Conservation (phyloP, 371 early-diverging fungal genomes). For the Apophysomyces trapeziformis region DNA sequence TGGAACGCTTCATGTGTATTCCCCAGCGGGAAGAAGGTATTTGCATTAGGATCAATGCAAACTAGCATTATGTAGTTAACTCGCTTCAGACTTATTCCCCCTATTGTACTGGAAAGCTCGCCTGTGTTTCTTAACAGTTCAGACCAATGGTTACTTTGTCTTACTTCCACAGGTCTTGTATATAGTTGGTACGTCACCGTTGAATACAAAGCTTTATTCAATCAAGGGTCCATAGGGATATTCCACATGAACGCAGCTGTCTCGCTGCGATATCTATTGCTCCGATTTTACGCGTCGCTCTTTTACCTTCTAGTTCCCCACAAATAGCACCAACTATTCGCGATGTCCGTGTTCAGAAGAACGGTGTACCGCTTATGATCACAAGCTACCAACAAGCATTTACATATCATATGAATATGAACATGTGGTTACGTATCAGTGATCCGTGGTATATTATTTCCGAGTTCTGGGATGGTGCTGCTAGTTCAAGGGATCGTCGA, state of each 20-base stretch:
- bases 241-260: conserved; percentile 46
- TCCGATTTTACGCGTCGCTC: conserved; percentile 58
- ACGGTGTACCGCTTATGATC: conserved; percentile 75
- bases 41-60: background rate
- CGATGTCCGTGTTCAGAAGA: conserved; percentile 59
- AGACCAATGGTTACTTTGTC: conserved; percentile 64
- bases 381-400: conserved; percentile 77
- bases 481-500: conserved; percentile 11
- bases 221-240: conserved; percentile 44
- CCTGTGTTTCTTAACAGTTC: conserved; percentile 61
- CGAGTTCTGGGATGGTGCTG: conserved; percentile 55
- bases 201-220: background rate
- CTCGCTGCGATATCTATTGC: conserved; percentile 62
- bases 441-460: conserved; percentile 67
- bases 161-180: conserved; percentile 67
- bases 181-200: conserved; percentile 60
- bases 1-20: conserved; percentile 70
- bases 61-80: background rate
- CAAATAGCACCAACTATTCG: conserved; percentile 58
- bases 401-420: conserved; percentile 71
- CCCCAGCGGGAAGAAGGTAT: conserved; percentile 72
- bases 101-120: conserved; percentile 69
- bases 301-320: conserved; percentile 36
- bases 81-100: conserved; percentile 62
- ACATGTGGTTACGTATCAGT: conserved; percentile 73